Percentiles rank a stretch among this genome's conserved stretches.
These are phyloP conservation scores for Spongispora temasekensis DNA, from an alignment of 1,284 basidiomycete species.

Conservation along the genomic window DNA sequence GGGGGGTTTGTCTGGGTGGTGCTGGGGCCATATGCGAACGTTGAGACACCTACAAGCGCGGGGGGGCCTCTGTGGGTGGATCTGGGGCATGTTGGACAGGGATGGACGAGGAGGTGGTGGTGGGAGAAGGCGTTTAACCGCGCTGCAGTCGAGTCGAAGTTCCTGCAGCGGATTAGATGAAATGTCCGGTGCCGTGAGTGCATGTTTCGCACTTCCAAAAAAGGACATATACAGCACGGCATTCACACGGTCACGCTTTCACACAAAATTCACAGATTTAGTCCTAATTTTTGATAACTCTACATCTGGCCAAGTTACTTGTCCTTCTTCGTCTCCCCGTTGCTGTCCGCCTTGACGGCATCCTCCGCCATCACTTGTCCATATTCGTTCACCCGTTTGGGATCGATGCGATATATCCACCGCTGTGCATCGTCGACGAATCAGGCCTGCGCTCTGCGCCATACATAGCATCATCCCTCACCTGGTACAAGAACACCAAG, in stretches of 20 bases:
- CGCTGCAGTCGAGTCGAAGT: constrained; percentile 18
- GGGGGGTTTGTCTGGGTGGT: constrained; percentile 34
- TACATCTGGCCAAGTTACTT: too few relatives aligned
- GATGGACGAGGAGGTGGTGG: constrained; percentile 22
- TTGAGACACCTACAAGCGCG: constrained; percentile 72
- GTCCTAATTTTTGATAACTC: background rate
- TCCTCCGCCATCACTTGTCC: constrained; percentile 76
- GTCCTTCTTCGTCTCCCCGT: constrained; percentile 52
- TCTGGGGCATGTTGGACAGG: constrained; percentile 30
- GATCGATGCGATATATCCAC: constrained; percentile 96
- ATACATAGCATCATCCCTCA: constrained; percentile 38
- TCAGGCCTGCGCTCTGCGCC: constrained; percentile 14
- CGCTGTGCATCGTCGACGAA: constrained; percentile 55
- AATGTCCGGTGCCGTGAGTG: constrained; percentile 35
- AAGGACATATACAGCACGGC: constrained; percentile 17
- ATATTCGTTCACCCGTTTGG: constrained; percentile 93
- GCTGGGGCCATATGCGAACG: constrained; percentile 49
- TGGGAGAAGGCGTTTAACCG: constrained; percentile 26
- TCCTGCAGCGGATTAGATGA: constrained; percentile 36
- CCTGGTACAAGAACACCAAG: constrained; percentile 83
- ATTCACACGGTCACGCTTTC: constrained; percentile 31
- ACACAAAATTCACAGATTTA: background rate
- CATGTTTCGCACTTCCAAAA: constrained; percentile 29
- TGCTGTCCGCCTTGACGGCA: constrained; percentile 44
- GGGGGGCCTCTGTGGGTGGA: constrained; percentile 11